These are phyloP conservation scores for Bruguiera hainesii DNA, from an alignment of 441 rosid genomes.

Conservation along the genomic window DNA sequence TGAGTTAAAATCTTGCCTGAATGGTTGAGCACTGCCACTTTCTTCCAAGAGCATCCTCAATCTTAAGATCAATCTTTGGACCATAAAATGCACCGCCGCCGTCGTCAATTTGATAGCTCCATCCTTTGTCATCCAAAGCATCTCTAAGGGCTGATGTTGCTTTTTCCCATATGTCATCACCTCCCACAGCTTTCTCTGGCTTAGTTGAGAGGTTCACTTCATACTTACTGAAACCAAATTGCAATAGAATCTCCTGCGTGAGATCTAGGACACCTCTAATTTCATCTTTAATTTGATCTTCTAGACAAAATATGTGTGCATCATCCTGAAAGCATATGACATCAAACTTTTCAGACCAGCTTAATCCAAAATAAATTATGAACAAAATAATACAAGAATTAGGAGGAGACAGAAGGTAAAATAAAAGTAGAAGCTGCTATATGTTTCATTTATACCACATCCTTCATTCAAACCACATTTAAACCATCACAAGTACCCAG, in stretches of 20 bases:
- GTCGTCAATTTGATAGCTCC: slow-evolving; percentile 86
- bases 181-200: slow-evolving; percentile 89
- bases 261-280: slow-evolving; percentile 88
- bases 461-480: neutral
- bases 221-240: slow-evolving; percentile 77
- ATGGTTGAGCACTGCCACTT: slow-evolving; percentile 98
- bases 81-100: slow-evolving; percentile 99
- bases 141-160: slow-evolving; percentile 78
- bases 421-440: neutral
- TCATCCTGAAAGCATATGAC: slow-evolving; percentile 58
- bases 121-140: slow-evolving; percentile 87
- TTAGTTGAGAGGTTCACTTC: slow-evolving; percentile 91
- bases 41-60: slow-evolving; percentile 94
- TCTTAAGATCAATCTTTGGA: slow-evolving; percentile 93
- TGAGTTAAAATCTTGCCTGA: slow-evolving; percentile 44
- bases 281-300: slow-evolving; percentile 91
- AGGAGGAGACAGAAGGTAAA: neutral
- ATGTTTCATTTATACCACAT: neutral
- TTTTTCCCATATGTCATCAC: slow-evolving; percentile 83
- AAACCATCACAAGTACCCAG: neutral
- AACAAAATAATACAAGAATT: neutral
- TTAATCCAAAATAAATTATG: neutral
- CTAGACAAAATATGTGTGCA: slow-evolving; percentile 95
- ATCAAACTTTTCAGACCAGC: slow-evolving; percentile 2
- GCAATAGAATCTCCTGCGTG: slow-evolving; percentile 74